Conservation (phyloP, 1,139 yeast genomes). For the Maudiozyma humilis region DNA sequence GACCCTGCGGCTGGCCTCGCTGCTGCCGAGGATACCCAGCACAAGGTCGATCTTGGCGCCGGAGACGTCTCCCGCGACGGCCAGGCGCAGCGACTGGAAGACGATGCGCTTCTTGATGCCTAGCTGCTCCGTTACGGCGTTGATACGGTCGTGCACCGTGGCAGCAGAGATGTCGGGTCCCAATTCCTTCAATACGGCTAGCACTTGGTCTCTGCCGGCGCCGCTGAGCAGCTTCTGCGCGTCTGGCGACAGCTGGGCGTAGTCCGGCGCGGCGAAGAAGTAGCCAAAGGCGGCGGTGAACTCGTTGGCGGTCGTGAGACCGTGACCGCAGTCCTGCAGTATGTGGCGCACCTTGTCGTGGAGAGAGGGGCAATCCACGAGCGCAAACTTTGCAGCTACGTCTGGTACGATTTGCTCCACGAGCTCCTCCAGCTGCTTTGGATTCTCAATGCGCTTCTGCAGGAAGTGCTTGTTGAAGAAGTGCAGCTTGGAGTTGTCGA, state of each 20-base stretch:
- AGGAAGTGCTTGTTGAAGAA: slow-evolving; percentile 70
- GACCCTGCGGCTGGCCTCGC: slow-evolving; percentile 38
- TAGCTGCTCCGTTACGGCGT: slow-evolving; percentile 9
- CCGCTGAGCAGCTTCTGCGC: slow-evolving; percentile 15
- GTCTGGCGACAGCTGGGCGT: slow-evolving; percentile 11
- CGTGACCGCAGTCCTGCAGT: slow-evolving; percentile 30
- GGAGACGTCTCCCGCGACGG: slow-evolving; percentile 63
- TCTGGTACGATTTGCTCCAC: slow-evolving; percentile 31
- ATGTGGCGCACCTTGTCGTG: slow-evolving; percentile 21
- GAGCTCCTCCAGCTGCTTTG: slow-evolving; percentile 31
- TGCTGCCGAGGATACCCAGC: slow-evolving; percentile 47
- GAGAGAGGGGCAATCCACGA: slow-evolving; percentile 4
- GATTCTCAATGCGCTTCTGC: slow-evolving; percentile 34
- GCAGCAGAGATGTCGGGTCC: slow-evolving; percentile 8
- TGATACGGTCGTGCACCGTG: slow-evolving; percentile 26
- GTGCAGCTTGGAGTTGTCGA: slow-evolving; percentile 63
- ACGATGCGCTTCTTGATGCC: slow-evolving; percentile 39
- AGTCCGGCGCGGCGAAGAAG: slow-evolving; percentile 40
- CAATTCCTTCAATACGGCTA: slow-evolving; percentile 16
- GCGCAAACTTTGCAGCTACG: slow-evolving; percentile 14
- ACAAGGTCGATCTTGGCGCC: slow-evolving; percentile 64
- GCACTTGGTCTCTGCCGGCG: slow-evolving; percentile 12
- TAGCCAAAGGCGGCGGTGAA: slow-evolving; percentile 41
- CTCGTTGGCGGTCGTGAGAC: slow-evolving; percentile 43
- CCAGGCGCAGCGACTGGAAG: slow-evolving; percentile 57